Evolutionary conservation across 2,329 filamentous ascomycete genomes (phyloP).

Genomic region (Didymella lethalis): DNA sequence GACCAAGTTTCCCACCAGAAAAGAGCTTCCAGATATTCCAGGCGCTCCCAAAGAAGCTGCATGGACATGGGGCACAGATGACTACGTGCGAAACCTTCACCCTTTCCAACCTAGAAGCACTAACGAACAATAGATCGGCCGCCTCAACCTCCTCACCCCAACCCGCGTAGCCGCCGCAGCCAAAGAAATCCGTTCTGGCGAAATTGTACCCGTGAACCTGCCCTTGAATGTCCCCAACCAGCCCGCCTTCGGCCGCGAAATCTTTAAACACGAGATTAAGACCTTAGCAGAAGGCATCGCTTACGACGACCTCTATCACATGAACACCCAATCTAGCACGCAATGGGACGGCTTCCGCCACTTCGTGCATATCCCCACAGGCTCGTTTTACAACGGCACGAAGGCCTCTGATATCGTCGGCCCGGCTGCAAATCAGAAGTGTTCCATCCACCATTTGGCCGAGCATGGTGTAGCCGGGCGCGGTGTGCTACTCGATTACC

Average conservation of each 20-base stretch:
- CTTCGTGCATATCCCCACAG: conserved; percentile 51
- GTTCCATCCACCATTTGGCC: conserved; percentile 57
- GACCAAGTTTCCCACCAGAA: conserved; percentile 61
- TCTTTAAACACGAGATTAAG: conserved; percentile 65
- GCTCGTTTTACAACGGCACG: conserved; percentile 54
- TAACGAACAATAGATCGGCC: conserved; percentile 51
- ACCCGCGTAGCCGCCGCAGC: conserved; percentile 62
- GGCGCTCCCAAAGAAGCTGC: conserved; percentile 64
- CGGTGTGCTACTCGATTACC: conserved; percentile 56
- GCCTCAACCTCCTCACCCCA: conserved; percentile 65
- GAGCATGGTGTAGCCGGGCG: conserved; percentile 56
- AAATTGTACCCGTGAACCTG: conserved; percentile 64
- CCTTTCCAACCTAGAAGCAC: not conserved
- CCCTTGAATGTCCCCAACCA: conserved; percentile 62
- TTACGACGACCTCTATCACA: conserved; percentile 54
- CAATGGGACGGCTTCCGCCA: conserved; percentile 59
- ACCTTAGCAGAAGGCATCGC: conserved; percentile 43
- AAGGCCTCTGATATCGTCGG: conserved; percentile 54
- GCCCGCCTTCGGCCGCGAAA: conserved; percentile 62
- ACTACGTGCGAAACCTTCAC: conserved; percentile 51
- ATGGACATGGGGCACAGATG: conserved; percentile 68
- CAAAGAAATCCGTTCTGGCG: conserved; percentile 63
- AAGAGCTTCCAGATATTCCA: conserved; percentile 61
- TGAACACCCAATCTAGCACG: conserved; percentile 57
- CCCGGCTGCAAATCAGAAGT: conserved; percentile 53